Evolutionary conservation across 2,329 filamentous ascomycete genomes (phyloP).

Genomic region (Fusarium ramigenum): DNA sequence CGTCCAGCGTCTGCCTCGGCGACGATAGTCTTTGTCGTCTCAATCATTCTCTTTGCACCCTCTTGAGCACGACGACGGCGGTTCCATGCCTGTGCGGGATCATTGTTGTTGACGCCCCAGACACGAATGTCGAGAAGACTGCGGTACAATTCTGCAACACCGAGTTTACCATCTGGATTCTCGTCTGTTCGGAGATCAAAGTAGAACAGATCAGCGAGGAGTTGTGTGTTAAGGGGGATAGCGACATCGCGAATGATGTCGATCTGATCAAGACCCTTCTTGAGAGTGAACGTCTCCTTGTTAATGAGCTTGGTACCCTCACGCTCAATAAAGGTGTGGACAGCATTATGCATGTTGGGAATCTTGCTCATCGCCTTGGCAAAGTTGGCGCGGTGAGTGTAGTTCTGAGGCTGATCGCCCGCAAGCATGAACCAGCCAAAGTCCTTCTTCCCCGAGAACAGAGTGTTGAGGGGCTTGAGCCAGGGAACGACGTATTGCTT

Average conservation of each 20-base stretch:
- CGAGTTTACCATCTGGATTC: conserved; percentile 60
- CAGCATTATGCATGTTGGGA: conserved; percentile 44
- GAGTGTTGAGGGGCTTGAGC: conserved; percentile 43
- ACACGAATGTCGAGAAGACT: conserved; percentile 55
- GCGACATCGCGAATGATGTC: conserved; percentile 63
- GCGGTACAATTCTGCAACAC: conserved; percentile 53
- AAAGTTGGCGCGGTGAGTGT: conserved; percentile 45
- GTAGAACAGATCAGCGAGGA: conserved; percentile 66
- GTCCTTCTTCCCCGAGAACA: conserved; percentile 52
- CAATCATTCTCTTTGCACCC: conserved; percentile 48
- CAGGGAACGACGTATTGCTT: conserved; percentile 49
- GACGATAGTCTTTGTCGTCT: conserved; percentile 52
- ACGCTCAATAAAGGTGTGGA: conserved; percentile 47
- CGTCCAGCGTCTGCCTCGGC: conserved; percentile 48
- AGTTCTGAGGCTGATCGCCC: conserved; percentile 47
- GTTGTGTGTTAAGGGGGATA: conserved; percentile 65
- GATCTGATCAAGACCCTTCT: conserved; percentile 51
- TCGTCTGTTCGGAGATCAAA: conserved; percentile 65
- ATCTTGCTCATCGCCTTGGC: conserved; percentile 47
- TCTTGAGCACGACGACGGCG: conserved; percentile 55
- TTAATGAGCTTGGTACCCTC: conserved; percentile 53
- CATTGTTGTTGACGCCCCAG: conserved; percentile 59
- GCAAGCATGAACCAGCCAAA: conserved; percentile 52
- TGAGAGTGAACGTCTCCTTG: conserved; percentile 50
- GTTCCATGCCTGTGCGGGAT: conserved; percentile 57